phyloP scores from a whole-genome alignment of 371 early-diverging fungal genomes.

The Mortierella sp. region DNA sequence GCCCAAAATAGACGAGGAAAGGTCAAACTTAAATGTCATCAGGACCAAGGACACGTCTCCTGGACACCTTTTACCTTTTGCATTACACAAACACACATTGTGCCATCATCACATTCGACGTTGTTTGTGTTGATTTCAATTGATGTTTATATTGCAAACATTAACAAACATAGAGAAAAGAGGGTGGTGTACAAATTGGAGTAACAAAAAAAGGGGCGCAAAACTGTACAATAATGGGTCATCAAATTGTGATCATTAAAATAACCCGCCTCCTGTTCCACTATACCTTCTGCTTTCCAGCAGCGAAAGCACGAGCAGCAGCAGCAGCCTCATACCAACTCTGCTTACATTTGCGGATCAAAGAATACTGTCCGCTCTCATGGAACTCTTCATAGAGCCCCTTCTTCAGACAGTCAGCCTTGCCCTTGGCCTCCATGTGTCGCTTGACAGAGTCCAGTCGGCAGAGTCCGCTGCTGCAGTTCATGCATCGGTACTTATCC shows the following conservation, averaged over 20 bases:
- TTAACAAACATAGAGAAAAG: neutral
- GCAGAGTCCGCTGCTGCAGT: conserved; percentile 47
- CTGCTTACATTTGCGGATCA: conserved; percentile 32
- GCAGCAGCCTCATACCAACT: conserved; percentile 52
- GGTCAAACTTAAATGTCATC: too few species aligned
- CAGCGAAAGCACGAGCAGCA: conserved; percentile 18
- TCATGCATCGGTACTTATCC: conserved; percentile 49
- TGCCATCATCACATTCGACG: neutral
- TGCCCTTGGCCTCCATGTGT: conserved; percentile 59
- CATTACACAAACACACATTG: neutral
- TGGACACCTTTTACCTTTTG: neutral
- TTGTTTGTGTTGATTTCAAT: neutral
- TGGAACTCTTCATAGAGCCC: conserved; percentile 45
- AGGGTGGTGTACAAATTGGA: neutral
- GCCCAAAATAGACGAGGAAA: too few species aligned
- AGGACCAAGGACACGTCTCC: neutral
- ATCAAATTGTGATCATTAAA: neutral
- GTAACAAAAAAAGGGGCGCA: neutral
- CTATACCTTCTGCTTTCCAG: neutral
- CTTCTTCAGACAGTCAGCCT: conserved; percentile 38
- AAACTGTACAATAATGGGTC: neutral
- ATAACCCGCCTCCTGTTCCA: neutral
- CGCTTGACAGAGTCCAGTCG: conserved; percentile 53
- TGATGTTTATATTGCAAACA: too few species aligned
- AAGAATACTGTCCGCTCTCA: conserved; percentile 30